Percentiles rank a stretch among this genome's conserved stretches.
Evolutionary conservation across 176 grass and related monocot genomes (phyloP).

Genomic region (Paspalum vaginatum): DNA sequence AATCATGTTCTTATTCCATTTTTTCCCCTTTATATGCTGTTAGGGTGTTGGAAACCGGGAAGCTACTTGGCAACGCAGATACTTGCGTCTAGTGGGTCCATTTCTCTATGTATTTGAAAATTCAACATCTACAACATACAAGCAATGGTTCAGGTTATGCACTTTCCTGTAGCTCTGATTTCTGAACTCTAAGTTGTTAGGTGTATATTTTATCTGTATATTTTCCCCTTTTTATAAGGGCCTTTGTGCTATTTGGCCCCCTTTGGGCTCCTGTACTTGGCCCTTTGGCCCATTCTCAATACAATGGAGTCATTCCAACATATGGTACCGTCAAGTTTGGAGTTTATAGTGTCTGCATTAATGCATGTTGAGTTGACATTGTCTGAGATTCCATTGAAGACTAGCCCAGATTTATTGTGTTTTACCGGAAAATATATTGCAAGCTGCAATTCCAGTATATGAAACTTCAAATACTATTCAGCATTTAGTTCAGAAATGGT

Average conservation of each 20-base stretch:
- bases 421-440: neutral
- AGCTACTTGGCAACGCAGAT: slow-evolving; percentile 84
- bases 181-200: neutral
- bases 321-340: slow-evolving; percentile 16
- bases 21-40: slow-evolving; percentile 29
- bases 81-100: slow-evolving; percentile 79
- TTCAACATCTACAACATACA: slow-evolving; percentile 74
- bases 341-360: neutral
- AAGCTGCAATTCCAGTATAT: neutral
- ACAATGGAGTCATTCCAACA: too few species aligned
- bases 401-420: neutral
- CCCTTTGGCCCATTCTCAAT: too few species aligned
- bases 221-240: too few species aligned
- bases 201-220: too few species aligned
- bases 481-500: neutral
- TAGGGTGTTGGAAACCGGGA: slow-evolving; percentile 96
- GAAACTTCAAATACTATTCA: neutral
- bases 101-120: slow-evolving; percentile 95
- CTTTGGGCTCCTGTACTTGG: too few species aligned
- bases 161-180: slow-evolving; percentile 33
- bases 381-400: neutral
- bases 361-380: slow-evolving; percentile 12
- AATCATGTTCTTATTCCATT: neutral
- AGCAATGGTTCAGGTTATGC: slow-evolving; percentile 85
- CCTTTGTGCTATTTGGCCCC: too few species aligned